Base-by-base conservation (phyloP, 306 rosid genomes). In the Pyrus communis region DNA sequence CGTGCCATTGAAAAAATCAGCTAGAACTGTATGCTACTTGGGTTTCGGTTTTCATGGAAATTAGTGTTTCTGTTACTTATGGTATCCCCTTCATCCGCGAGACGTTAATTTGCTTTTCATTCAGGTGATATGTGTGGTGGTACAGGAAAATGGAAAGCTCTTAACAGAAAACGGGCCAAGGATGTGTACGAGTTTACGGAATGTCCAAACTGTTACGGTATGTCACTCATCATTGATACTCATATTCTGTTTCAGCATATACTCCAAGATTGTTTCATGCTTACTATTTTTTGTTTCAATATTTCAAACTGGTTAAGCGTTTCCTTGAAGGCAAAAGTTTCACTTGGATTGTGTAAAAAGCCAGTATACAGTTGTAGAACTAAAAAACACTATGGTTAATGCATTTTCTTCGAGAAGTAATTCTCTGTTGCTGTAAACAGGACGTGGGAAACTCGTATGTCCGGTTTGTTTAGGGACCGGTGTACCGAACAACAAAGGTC, bases 61-160 rank as follows among this genome's bases (percentile, higher is more conserved):
- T 57, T 65, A 30, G 25, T 18, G 11, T 10, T 66, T 49, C 25
- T 46, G 75, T 62, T 46, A 76, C 13, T n/a, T 40, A 1, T 68
- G 62, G 42, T 25, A 61, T 43, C 23, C 30, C 43, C 28, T 17
- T 80, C 67, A 67, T 77, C 65, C 49, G 57, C 82, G 75, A 61
- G 62, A 78, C 67, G 72, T 78, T 83, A 46, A 61, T 77, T 81
- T 83, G 55, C 81, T 81, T 87, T 84, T 73, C 75, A 71, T 87
- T 75, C 86, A 93, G 98, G 96, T 85, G 97, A 94, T 85, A 90
- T 94, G 98, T 94, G 98, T 78, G 98, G 98, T 79, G 97, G 98
- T 80, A 94, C 98, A 55, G 98, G 98, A 82, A 94, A 94, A 86
- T 94, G 98, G 98, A 94, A 94, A 90, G 98, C 98, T 81, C 88